These are phyloP conservation scores for Calonectria fujianensis DNA, from an alignment of 2,329 filamentous ascomycete genomes.

Conservation along the genomic window DNA sequence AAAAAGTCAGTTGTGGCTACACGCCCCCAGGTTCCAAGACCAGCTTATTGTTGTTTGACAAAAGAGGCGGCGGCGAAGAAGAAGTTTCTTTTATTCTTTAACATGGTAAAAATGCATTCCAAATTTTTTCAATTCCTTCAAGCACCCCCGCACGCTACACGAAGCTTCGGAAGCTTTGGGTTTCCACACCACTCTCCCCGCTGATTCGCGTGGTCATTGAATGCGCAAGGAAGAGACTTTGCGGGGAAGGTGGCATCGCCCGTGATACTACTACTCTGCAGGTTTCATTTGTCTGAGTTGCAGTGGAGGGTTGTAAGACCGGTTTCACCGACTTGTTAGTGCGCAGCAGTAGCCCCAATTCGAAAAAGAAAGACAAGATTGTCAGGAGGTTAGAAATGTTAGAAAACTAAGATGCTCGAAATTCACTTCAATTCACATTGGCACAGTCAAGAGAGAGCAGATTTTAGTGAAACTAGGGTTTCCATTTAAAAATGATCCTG, in stretches of 20 bases:
- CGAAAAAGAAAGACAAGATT: neutral
- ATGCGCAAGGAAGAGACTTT: neutral
- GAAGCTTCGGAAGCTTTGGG: neutral
- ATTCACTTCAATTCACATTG: conserved; percentile 5
- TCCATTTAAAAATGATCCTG: conserved; percentile 51
- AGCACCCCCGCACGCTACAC: conserved; percentile 18
- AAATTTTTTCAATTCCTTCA: conserved; percentile 15
- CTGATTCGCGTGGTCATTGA: neutral
- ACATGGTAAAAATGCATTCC: conserved; percentile 36
- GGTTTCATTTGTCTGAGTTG: neutral
- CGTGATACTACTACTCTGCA: neutral
- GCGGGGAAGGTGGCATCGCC: neutral
- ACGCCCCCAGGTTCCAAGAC: conserved; percentile 23
- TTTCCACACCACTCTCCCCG: neutral
- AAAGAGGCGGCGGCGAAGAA: conserved; percentile 25
- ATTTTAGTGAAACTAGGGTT: conserved; percentile 43
- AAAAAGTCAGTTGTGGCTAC: conserved; percentile 21
- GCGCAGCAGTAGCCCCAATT: neutral
- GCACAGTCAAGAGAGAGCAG: neutral
- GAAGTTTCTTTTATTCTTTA: conserved; percentile 28
- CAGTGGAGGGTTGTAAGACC: neutral
- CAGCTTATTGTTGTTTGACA: conserved; percentile 16
- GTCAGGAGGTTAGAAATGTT: neutral
- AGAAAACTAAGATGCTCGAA: too few species aligned
- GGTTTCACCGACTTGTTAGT: neutral